Evolutionary conservation across 1,139 yeast genomes (phyloP), one percentile per base, ranked within the genome.

Genomic region (Kazachstania sp.): DNA sequence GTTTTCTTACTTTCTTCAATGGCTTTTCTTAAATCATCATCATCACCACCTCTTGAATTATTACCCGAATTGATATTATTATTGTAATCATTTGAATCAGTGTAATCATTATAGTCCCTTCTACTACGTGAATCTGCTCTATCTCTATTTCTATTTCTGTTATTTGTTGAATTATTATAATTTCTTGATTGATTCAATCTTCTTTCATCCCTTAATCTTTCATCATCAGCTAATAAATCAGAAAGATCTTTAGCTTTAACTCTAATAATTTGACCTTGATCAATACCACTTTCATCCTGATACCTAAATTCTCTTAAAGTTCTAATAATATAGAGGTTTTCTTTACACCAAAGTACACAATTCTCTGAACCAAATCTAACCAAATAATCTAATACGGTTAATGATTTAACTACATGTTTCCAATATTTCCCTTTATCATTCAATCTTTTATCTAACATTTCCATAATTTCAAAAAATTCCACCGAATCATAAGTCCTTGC

Each of bases 351-450:
- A 46, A 84, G 72, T 9, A 92, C 96, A 60, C 94, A 94, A 59
- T 86, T 85, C 56, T 90, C 97, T 29, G 92, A 78, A 30, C 97
- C 98, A 54, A 76, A 78, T 56, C 95, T 79, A 28, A 92, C 88
- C 54, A 92, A 73, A 66, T 83, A 92, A 62, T 92, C 97, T 59
- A 92, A 74, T 13, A 92, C 83, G 1, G 95, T 86, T 57, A 92
- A 74, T 2, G 94, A 80, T 67, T 92, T 94, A 56, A 95, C 94
- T 42, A 92, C 92, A 66, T 92, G 98, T 56, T 96, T 79, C 97
- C 98, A 92, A 69, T 92, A 86, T 66, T 90, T 92, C 50, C 98
- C 98, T 71, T 90, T 90, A 64, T 92, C 98, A 63, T 92, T 92
- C 58, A 92, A 72, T 55, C 99, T 77, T 57, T 90, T 81, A 68